Evolutionary conservation across 306 rosid genomes (phyloP), one percentile per base, ranked within the genome.

Genomic region (Ammopiptanthus mongolicus): DNA sequence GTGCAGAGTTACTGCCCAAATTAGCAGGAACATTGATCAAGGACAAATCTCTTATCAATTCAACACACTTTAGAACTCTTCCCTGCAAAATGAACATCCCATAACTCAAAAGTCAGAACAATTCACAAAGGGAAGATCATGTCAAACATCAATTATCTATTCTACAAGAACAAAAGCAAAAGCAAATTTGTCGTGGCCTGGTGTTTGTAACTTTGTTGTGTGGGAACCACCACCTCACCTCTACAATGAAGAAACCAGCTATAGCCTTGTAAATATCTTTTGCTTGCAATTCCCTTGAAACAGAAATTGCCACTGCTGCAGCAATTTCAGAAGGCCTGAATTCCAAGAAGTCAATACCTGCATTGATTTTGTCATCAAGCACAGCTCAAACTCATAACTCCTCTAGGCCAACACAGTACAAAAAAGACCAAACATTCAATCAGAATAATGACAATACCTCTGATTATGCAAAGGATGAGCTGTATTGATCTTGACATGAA

Each of bases 291-390:
- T 87, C 93, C 77, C 80, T 83, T 58, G 87, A 73, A 52, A 85
- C 80, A 61, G 82, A 85, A 79, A 90, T 82, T 23, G 99, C 92
- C 68, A 95, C 96, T 2, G 93, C 94, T 22, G 96, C 90, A 25
- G 97, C 97, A 23, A 95, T 87, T 80, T 95, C 98, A 46, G 98
- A 95, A 68, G 97, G 91, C 80, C 75, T 83, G 87, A 90, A 95
- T 77, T 95, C 95, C 92, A 95, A 87, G 87, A 91, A 95, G 83
- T 95, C 93, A 70, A 95, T 82, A 66, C 95, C 98, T 95, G 89
- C 92, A 89, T 85, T 86, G 67, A 66, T 81, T 80, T 71, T 71
- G 74, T 87, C 87, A 81, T 58, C 83, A 71, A 77, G 71, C 66
- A 80, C 36, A 62, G 70, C 61, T 84, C 71, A 65, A 63, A 73